Conservation (phyloP, 306 rosid genomes). For the Cucumis melo region DNA sequence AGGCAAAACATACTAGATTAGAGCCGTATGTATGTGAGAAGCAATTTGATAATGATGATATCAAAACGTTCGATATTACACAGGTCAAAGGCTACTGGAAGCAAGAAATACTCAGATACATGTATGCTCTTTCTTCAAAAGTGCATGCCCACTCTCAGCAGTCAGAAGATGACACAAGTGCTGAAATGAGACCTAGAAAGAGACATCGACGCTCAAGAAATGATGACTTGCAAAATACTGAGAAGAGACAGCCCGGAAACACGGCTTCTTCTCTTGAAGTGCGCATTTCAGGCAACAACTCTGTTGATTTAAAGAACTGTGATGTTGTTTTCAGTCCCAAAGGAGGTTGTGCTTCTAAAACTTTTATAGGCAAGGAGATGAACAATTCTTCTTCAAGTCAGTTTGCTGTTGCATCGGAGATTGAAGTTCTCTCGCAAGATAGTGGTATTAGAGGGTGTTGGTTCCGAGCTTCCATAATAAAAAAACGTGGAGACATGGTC, state of each 20-base stretch:
- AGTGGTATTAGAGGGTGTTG: conserved; percentile 91
- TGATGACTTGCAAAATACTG: conserved; percentile 2
- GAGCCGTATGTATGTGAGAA: conserved; percentile 54
- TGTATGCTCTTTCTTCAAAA: conserved; percentile 30
- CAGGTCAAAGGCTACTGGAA: conserved; percentile 77
- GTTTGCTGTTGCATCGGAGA: conserved; percentile 36
- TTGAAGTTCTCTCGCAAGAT: conserved; percentile 84
- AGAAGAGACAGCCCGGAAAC: conserved; percentile 15
- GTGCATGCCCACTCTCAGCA: conserved; percentile 27
- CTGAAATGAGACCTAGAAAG: conserved; percentile 49
- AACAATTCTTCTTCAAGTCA: conserved; percentile 7
- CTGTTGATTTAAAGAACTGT: conserved; percentile 12
- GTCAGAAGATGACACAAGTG: conserved; percentile 16
- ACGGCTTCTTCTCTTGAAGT: background rate
- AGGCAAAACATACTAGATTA: conserved; percentile 29
- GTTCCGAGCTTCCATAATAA: conserved; percentile 64
- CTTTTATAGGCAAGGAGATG: conserved; percentile 11
- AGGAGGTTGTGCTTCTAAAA: conserved; percentile 7
- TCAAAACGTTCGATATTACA: conserved; percentile 58
- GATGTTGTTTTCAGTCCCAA: conserved; percentile 10
- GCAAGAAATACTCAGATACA: conserved; percentile 58
- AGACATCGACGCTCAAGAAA: conserved; percentile 23
- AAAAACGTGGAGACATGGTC: conserved; percentile 49
- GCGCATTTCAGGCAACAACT: conserved; percentile 3
- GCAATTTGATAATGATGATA: conserved; percentile 57